These are phyloP conservation scores for Lanmaoa rubissima DNA, from an alignment of 768 basidiomycete genomes.

Conservation along the genomic window DNA sequence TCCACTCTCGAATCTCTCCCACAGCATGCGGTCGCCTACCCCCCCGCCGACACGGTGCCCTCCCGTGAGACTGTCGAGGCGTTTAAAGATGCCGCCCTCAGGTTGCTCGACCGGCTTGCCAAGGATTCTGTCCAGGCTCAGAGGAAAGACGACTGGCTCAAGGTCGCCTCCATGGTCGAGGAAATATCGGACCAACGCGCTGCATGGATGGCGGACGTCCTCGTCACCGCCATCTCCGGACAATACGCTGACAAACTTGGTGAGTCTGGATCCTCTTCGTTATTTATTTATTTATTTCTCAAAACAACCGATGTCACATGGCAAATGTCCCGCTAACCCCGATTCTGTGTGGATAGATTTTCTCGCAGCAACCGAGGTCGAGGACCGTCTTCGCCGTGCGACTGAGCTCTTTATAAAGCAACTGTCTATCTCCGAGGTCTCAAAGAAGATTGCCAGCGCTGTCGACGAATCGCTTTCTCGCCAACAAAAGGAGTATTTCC, in stretches of 20 bases:
- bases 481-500: slow-evolving; percentile 85
- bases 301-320: neutral
- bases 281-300: neutral
- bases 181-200: slow-evolving; percentile 63
- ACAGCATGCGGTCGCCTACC: slow-evolving; percentile 47
- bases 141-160: slow-evolving; percentile 64
- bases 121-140: slow-evolving; percentile 41
- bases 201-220: slow-evolving; percentile 76
- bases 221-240: slow-evolving; percentile 53
- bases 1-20: slow-evolving; percentile 34
- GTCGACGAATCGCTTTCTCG: slow-evolving; percentile 84
- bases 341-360: slow-evolving; percentile 42
- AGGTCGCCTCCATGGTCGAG: slow-evolving; percentile 70
- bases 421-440: slow-evolving; percentile 75
- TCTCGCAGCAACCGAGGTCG: slow-evolving; percentile 55
- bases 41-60: slow-evolving; percentile 41
- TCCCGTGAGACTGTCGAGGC: slow-evolving; percentile 54
- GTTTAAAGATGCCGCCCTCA: slow-evolving; percentile 67
- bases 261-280: slow-evolving; percentile 32
- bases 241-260: slow-evolving; percentile 74
- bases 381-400: slow-evolving; percentile 63
- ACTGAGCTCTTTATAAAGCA: slow-evolving; percentile 74
- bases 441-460: slow-evolving; percentile 74
- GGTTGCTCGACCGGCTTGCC: slow-evolving; percentile 63
- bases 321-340: neutral